These are phyloP conservation scores for Aspergillus ibericus DNA, from an alignment of 2,329 filamentous ascomycete species.

Conservation along the genomic window DNA sequence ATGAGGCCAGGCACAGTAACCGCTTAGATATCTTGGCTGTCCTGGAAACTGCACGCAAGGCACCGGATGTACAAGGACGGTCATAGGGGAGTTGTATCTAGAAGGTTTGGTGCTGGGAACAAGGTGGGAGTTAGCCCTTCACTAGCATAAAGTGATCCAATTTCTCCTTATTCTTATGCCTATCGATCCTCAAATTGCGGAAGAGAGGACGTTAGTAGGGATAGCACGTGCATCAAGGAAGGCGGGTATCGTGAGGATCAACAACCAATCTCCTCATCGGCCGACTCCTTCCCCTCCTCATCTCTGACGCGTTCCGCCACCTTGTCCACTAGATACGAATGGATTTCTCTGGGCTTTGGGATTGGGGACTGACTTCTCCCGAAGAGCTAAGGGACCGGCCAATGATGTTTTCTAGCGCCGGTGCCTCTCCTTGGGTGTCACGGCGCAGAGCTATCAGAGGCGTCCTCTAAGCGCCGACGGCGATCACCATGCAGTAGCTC, in stretches of 20 bases:
- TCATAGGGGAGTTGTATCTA: neutral
- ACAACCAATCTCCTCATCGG: neutral
- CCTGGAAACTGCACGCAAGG: slow-evolving; percentile 4
- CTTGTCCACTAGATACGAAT: neutral
- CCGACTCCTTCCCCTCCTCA: neutral
- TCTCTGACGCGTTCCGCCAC: neutral
- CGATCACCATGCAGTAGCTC: slow-evolving; percentile 15
- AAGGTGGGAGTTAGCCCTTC: too few relatives aligned
- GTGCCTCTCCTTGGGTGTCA: neutral
- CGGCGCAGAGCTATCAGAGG: slow-evolving; percentile 1
- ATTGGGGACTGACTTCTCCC: neutral
- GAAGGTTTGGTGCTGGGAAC: too few relatives aligned
- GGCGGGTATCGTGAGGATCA: neutral
- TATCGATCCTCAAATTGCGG: neutral
- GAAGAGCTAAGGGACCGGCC: slow-evolving; percentile 8
- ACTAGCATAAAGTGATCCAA: too few relatives aligned
- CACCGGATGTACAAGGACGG: neutral
- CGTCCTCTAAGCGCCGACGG: slow-evolving; percentile 17
- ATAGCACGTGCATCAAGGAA: neutral
- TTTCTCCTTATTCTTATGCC: neutral
- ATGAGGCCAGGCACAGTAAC: slow-evolving; percentile 6
- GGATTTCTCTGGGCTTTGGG: neutral
- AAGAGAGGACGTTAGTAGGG: neutral
- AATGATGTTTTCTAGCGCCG: neutral
- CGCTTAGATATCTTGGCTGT: slow-evolving; percentile 1